Evolutionary conservation across 2,329 filamentous ascomycete genomes (phyloP), one percentile per base, ranked within the genome.

Genomic region (Pyrenochaeta sp.): DNA sequence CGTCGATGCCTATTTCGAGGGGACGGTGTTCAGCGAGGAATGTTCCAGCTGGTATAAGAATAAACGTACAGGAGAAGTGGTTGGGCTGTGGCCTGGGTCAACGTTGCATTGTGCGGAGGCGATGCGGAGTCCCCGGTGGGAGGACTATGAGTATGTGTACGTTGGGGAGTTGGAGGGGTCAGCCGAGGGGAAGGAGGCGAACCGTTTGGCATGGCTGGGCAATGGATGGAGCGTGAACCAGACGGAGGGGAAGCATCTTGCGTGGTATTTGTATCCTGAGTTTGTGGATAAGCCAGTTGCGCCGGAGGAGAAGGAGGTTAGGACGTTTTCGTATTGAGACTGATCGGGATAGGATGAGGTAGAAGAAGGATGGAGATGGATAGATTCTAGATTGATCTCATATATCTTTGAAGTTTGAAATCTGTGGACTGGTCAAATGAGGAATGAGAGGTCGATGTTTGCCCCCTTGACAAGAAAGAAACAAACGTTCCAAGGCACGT

Each of bases 231-330:
- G 39, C 28, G 36, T 44, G 10, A 55, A 53, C 40, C 49, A 63
- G 39, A 15, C 60, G 14, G 65, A 70, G 29, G 55, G 58, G 23
- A 63, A 60, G 42, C 60, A 76, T 57, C 37, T 74, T 60, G 71
- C 68, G 20, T 77, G 64, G 54, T 77, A 76, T 62, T 46, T 77
- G 31, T 65, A 69, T 48, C 68, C 69, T 4, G 64, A 67, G 55
- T 76, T 74, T 55, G 22, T 69, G 58, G 63, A 74, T 14, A 55
- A 60, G 41, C 74, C 73, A 14, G 34, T 49, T 24, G 48, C 51
- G 31, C 60, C 73, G 21, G 74, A 77, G 64, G 64, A 72, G 58
- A 72, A 68, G 46, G 61, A 61, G 54, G 39, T 58, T 41, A 53
- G 46, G 18, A 51, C 72, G 9, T 75, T 69, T 51, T 71, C 67